phyloP scores from a whole-genome alignment of 164 flowering plant species.

The Amborella trichopoda region DNA sequence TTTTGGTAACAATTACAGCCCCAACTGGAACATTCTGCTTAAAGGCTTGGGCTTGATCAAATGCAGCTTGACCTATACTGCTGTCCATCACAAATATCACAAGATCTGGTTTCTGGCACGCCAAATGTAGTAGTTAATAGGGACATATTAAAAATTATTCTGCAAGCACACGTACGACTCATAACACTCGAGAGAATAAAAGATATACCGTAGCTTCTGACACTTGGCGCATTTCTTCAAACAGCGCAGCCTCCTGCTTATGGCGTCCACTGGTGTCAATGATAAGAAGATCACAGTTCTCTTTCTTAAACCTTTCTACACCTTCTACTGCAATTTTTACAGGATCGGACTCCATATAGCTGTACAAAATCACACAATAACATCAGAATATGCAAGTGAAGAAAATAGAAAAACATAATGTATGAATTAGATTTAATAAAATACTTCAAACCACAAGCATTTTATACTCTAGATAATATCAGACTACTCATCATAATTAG shows the following conservation, averaged over 20 bases:
- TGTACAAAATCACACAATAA: no score
- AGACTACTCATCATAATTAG: no score
- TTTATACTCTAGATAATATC: no score
- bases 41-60: conserved; percentile 98
- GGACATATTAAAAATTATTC: no score
- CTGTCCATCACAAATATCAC: conserved; percentile 98
- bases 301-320: conserved; percentile 87
- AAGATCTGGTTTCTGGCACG: conserved; percentile 92
- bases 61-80: conserved; percentile 99
- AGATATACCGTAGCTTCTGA: conserved; percentile 77
- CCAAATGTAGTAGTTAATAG: no score
- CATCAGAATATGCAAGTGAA: no score
- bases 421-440: no score
- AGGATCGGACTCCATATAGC: conserved; percentile 96
- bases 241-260: conserved; percentile 92
- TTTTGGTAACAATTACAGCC: conserved; percentile 65
- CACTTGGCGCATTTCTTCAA: conserved; percentile 99
- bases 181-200: no score
- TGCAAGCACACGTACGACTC: no score
- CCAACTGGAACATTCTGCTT: conserved; percentile 97
- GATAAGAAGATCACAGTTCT: conserved; percentile 93
- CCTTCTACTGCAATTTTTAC: conserved; percentile 95
- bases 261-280: conserved; percentile 99
- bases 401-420: no score
- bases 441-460: no score